Evolutionary conservation across 208 protist genomes (phyloP), one percentile per base, ranked within the genome.

Genomic region (Tritrichomonas musculus): DNA sequence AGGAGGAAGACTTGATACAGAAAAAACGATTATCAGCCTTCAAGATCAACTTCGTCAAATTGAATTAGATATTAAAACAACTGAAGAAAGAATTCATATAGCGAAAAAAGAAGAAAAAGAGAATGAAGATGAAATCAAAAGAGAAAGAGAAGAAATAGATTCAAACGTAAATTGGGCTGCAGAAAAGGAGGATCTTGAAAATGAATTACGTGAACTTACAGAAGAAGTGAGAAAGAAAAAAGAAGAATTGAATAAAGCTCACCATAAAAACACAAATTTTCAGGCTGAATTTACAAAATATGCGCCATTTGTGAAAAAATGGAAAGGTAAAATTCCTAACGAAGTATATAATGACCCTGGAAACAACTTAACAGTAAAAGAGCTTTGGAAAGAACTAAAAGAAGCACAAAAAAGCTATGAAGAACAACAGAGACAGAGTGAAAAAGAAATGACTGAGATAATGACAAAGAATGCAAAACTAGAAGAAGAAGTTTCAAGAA

Each of bases 1-100:
- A 22, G 73, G 73, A 47, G 73, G 73, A 82, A 82, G 73, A 17
- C 41, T 82, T n/a, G 73, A 82, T 82, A 47, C 41, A 82, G 73
- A 82, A 82, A 82, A 82, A 82, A 82, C 73, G 27, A 82, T 82
- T 82, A 3, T 82, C 8, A 47, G 33, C 30, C 30, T 82, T 30
- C 73, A 82, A 39, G 41, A 82, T 50, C 73, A 82, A 50, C 41
- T 47, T 50, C 33, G 41, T 8, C 20, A 22, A 1, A 14, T 82
- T 82, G 41, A 47, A 39, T 11, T 9, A 50, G 39, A 44, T 20
- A 82, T 82, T 9, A 39, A 82, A 20, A 50, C 17, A 8, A 30
- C 41, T 27, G 41, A 82, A 27, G 41, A 82, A 9, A 0, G 41
- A 27, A 82, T 82, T 3, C 14, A 47, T 20, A 41, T 50, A 30